Evolutionary conservation across 2,329 filamentous ascomycete genomes (phyloP).

Genomic region (Stagonosporopsis tanaceti): DNA sequence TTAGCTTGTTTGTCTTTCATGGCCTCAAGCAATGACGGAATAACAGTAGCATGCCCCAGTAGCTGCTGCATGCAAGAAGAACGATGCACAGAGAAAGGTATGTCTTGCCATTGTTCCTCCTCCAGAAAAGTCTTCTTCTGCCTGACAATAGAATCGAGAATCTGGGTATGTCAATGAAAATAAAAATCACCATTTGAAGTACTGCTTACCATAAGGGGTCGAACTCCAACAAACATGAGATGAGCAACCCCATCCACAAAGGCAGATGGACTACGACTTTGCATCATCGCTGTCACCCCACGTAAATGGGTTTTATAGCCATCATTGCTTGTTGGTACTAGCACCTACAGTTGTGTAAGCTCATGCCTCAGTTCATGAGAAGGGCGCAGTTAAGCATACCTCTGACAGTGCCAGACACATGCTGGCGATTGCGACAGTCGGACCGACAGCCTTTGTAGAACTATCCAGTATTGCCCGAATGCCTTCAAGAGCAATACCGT

Average conservation of each 20-base stretch:
- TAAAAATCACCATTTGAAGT: too few species aligned
- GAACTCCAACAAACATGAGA: slow-evolving; percentile 8
- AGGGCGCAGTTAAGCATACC: not conserved
- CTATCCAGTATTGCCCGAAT: slow-evolving; percentile 2
- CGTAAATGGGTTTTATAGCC: slow-evolving; percentile 5
- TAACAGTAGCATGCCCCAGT: not conserved
- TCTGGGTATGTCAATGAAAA: not conserved
- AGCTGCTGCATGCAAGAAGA: slow-evolving; percentile 1
- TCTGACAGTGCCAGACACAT: slow-evolving; percentile 14
- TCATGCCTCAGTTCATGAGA: not conserved
- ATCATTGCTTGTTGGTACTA: slow-evolving; percentile 1
- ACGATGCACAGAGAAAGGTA: slow-evolving; percentile 1
- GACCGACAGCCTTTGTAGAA: not conserved
- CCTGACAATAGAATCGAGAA: slow-evolving; percentile 1
- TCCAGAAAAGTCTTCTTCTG: slow-evolving; percentile 1
- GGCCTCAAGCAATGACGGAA: not conserved
- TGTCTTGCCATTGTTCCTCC: not conserved
- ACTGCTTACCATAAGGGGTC: slow-evolving; percentile 1
- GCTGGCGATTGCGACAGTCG: slow-evolving; percentile 10
- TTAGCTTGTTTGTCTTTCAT: not conserved
- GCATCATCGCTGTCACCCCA: slow-evolving; percentile 7
- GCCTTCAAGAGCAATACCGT: slow-evolving; percentile 9
- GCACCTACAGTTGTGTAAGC: not conserved
- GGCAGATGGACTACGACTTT: not conserved
- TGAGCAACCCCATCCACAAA: slow-evolving; percentile 2